Percentiles rank a stretch among this genome's conserved stretches.
phyloP scores from a whole-genome alignment of 257 asterid genomes.

The Nicotiana tabacum region DNA sequence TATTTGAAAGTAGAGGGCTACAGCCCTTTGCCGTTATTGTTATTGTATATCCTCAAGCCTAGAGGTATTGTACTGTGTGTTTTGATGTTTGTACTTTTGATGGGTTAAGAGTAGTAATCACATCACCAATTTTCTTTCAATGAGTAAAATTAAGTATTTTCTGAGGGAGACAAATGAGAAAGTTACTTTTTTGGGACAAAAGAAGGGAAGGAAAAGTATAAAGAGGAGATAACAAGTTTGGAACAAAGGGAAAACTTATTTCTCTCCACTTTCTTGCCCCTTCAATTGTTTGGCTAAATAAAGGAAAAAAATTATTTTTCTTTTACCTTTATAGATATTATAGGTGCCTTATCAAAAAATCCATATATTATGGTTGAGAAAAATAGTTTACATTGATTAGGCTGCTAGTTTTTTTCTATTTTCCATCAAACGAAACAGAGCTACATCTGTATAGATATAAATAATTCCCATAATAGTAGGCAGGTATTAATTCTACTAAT shows the following conservation, averaged over 20 bases:
- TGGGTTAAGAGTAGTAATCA: neutral
- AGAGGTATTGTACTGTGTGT: neutral
- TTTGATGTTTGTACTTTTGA: neutral
- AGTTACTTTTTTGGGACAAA: no score
- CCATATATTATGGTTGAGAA: neutral
- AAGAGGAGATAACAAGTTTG: neutral
- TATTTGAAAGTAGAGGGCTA: no score
- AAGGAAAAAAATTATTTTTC: neutral
- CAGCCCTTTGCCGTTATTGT: no score
- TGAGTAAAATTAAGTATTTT: no score
- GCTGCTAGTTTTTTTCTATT: neutral
- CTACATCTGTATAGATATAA: neutral
- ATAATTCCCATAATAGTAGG: neutral
- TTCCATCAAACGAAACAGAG: slow-evolving; percentile 4
- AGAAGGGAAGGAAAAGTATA: neutral
- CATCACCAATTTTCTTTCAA: neutral
- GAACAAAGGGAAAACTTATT: neutral
- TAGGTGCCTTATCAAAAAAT: neutral
- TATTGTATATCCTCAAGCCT: no score
- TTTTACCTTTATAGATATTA: neutral
- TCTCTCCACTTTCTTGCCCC: neutral
- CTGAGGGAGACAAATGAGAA: no score
- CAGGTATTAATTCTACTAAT: neutral
- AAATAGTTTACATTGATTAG: neutral
- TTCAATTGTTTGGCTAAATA: neutral